These are phyloP conservation scores for Globisporangium splendens DNA, from an alignment of 352 stramenopile genomes.

Conservation along the genomic window DNA sequence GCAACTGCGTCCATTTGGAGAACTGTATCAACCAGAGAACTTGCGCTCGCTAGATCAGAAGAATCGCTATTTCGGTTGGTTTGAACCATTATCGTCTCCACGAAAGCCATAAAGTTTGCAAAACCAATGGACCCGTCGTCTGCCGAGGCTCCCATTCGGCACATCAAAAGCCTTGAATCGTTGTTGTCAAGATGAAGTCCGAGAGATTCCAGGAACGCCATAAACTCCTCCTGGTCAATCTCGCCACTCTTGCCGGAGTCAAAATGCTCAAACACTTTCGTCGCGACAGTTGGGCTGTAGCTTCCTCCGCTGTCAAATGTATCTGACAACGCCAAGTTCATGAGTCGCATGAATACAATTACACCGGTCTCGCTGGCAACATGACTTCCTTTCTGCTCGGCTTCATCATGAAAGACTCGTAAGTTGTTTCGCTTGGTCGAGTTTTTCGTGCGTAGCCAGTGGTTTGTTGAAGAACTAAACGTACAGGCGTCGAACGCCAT, in stretches of 20 bases:
- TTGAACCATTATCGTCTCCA: conserved; percentile 13
- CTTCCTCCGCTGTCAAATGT: conserved; percentile 15
- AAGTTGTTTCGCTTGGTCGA: conserved; percentile 14
- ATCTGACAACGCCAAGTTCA: conserved; percentile 27
- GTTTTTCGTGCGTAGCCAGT: conserved; percentile 42
- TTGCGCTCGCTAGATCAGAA: neutral
- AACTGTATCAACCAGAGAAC: conserved; percentile 17
- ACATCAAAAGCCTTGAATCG: conserved; percentile 48
- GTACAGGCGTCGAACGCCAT: conserved; percentile 28
- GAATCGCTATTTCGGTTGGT: neutral
- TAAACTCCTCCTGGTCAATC: conserved; percentile 61
- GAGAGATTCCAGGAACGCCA: conserved; percentile 28
- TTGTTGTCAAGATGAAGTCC: conserved; percentile 36
- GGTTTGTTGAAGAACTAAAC: conserved; percentile 26
- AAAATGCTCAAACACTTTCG: conserved; percentile 53
- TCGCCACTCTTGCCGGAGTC: conserved; percentile 47
- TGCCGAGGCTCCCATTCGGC: conserved; percentile 25
- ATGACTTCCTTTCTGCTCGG: conserved; percentile 7
- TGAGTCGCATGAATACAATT: conserved; percentile 48
- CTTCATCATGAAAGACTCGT: conserved; percentile 6
- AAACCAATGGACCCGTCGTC: conserved; percentile 21
- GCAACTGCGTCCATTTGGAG: conserved; percentile 18
- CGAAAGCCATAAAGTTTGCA: conserved; percentile 26
- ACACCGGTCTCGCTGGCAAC: conserved; percentile 12
- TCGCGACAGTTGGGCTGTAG: conserved; percentile 8